Evolutionary conservation across 345 rosid species (phyloP).

Genomic region (Acer yangbiense): DNA sequence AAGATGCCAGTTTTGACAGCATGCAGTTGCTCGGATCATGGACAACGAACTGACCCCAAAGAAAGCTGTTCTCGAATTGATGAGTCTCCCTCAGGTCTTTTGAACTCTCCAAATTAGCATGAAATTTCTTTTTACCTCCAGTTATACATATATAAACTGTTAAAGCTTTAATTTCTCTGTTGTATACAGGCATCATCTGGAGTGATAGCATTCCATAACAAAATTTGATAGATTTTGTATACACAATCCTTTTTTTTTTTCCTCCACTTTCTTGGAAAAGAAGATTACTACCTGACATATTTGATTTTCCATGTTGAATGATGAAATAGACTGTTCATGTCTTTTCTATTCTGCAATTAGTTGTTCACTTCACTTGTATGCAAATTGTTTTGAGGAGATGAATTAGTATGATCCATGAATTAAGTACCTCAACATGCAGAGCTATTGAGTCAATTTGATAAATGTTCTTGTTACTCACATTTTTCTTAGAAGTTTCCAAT

Average conservation of each 20-base stretch:
- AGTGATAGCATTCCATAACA: background rate
- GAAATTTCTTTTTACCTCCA: background rate
- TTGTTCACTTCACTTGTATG: no score
- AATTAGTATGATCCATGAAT: no score
- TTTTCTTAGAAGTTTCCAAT: no score
- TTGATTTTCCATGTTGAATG: no score
- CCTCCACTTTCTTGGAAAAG: no score
- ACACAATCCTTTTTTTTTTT: background rate
- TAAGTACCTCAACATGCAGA: no score
- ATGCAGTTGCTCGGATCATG: constrained; percentile 77
- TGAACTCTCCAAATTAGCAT: background rate
- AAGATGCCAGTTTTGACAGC: constrained; percentile 90
- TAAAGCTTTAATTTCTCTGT: background rate
- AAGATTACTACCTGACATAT: background rate
- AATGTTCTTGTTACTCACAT: no score
- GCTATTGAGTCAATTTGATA: no score
- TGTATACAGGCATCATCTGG: constrained; percentile 17
- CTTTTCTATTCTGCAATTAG: no score
- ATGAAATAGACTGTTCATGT: no score
- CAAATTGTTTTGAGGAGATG: no score
- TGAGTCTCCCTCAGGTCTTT: constrained; percentile 85
- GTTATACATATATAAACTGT: background rate
- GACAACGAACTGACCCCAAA: constrained; percentile 87
- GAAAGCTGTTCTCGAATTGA: constrained; percentile 80
- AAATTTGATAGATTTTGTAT: background rate